Percentiles rank a stretch among this genome's conserved stretches.
Conservation (phyloP, 768 basidiomycete species). For the Agrocybe chaxingu region DNA sequence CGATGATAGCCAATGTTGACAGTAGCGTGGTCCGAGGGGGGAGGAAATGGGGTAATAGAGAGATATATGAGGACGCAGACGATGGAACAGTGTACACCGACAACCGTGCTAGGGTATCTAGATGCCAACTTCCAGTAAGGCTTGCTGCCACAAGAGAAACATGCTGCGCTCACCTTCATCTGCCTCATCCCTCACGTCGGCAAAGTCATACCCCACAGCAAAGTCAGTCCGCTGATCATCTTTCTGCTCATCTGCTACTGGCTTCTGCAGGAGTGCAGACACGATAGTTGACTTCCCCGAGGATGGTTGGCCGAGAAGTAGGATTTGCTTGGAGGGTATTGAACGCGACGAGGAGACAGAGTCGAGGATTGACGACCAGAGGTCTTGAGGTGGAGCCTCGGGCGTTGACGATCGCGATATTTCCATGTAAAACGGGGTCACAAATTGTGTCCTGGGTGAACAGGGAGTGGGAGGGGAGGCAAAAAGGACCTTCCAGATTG, state of each 20-base stretch:
- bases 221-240: constrained; percentile 68
- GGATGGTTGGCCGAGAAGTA: constrained; percentile 77
- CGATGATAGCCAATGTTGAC: constrained; percentile 78
- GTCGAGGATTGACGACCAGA: constrained; percentile 93
- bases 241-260: constrained; percentile 48
- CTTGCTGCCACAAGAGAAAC: not conserved
- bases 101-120: constrained; percentile 85
- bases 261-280: constrained; percentile 69
- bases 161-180: constrained; percentile 73
- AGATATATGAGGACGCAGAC: constrained; percentile 63
- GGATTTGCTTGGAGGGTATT: constrained; percentile 82
- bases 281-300: constrained; percentile 78
- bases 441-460: too few relatives aligned
- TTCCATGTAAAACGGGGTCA: constrained; percentile 25
- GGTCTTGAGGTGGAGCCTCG: constrained; percentile 70
- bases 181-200: constrained; percentile 86
- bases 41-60: constrained; percentile 74
- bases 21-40: constrained; percentile 65
- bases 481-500: too few relatives aligned
- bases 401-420: constrained; percentile 64
- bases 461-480: too few relatives aligned
- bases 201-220: constrained; percentile 90
- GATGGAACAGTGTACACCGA: constrained; percentile 92
- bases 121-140: not conserved
- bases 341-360: constrained; percentile 79